phyloP scores from a whole-genome alignment of 1,284 basidiomycete genomes.

The Ustilago esculenta region DNA sequence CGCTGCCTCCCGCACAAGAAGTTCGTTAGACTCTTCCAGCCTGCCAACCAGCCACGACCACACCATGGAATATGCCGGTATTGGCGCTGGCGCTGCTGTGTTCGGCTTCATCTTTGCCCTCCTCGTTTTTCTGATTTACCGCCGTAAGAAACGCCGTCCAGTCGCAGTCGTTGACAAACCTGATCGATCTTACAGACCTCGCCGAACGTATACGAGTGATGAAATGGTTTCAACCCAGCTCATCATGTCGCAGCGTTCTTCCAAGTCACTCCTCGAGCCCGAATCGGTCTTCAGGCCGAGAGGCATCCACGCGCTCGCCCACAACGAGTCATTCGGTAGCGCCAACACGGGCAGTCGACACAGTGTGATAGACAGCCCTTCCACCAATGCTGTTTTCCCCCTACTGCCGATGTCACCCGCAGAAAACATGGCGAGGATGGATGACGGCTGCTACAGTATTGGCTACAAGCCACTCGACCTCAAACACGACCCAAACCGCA shows the following conservation, averaged over 20 bases:
- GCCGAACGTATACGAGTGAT: not conserved
- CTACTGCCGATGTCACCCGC: conserved; percentile 3
- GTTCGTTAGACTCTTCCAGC: not conserved
- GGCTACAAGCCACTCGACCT: conserved; percentile 8
- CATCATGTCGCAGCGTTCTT: conserved; percentile 4
- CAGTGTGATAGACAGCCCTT: conserved; percentile 6
- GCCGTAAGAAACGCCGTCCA: not conserved
- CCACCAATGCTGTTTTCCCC: not conserved
- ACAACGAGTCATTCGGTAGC: conserved; percentile 10
- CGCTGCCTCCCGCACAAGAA: not conserved
- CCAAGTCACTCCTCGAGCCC: not conserved
- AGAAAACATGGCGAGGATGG: not conserved
- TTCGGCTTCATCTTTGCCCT: conserved; percentile 6
- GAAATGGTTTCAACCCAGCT: conserved; percentile 8
- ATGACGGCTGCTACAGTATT: conserved; percentile 4
- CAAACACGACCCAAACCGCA: not conserved
- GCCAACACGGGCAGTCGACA: not conserved
- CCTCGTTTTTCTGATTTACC: not conserved
- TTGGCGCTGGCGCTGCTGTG: conserved; percentile 10
- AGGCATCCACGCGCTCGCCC: conserved; percentile 8
- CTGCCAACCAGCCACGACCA: not conserved
- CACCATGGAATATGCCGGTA: conserved; percentile 12
- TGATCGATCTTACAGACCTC: conserved; percentile 7
- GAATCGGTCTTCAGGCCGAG: conserved; percentile 10
- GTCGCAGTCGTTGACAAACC: not conserved